Evolutionary conservation across 345 rosid genomes (phyloP).

Genomic region (Pistacia vera): DNA sequence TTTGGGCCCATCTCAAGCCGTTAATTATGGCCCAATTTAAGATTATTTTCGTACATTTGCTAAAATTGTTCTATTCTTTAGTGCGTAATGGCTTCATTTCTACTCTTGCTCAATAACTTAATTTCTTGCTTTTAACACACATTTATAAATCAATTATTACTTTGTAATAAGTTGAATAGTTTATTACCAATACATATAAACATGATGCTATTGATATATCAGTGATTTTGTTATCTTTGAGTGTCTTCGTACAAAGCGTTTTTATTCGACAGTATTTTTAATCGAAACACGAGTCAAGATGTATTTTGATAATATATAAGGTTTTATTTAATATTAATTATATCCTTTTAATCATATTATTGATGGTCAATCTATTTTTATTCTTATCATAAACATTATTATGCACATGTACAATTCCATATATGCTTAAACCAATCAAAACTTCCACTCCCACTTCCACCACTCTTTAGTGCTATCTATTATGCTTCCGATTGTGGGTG

Average conservation of each 20-base stretch:
- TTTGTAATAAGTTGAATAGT: too few relatives aligned
- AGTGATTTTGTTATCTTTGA: background rate
- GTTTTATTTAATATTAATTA: background rate
- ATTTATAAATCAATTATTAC: background rate
- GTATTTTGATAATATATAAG: too few relatives aligned
- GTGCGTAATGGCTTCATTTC: background rate
- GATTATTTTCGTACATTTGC: background rate
- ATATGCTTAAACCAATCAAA: background rate
- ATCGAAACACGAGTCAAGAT: too few relatives aligned
- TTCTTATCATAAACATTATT: too few relatives aligned
- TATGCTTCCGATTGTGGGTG: background rate
- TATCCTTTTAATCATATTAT: too few relatives aligned
- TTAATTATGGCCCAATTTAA: background rate
- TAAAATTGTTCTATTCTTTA: background rate
- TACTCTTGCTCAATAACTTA: background rate
- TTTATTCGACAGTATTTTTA: too few relatives aligned
- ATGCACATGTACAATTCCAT: background rate
- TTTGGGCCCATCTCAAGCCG: slow-evolving; percentile 1
- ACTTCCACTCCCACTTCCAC: background rate
- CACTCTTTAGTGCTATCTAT: background rate
- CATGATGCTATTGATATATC: too few relatives aligned
- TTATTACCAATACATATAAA: too few relatives aligned
- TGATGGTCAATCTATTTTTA: too few relatives aligned
- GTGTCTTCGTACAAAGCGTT: background rate
- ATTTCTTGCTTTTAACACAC: background rate